Percentiles rank a stretch among this genome's conserved stretches.
Evolutionary conservation across 2,329 filamentous ascomycete species (phyloP).

Genomic region (Fusarium pseudoanthophilum): DNA sequence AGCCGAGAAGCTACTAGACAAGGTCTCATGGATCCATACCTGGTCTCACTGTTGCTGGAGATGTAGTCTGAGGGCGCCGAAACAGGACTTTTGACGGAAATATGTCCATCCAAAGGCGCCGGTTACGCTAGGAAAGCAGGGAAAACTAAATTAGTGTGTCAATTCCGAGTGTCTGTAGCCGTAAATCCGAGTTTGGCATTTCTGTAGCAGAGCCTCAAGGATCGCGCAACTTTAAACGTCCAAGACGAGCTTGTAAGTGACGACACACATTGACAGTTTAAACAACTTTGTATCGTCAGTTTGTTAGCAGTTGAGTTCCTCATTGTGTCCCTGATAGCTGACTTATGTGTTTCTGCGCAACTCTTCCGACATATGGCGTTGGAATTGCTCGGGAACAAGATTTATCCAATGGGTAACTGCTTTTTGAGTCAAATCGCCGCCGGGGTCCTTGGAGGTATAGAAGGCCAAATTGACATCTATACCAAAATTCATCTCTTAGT

Average conservation of each 20-base stretch:
- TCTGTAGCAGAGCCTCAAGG: background rate
- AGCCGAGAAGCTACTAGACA: conserved; percentile 28
- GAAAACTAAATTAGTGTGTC: conserved; percentile 7
- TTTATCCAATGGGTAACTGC: background rate
- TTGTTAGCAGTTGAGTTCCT: background rate
- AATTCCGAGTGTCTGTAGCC: background rate
- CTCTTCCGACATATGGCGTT: background rate
- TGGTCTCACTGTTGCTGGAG: conserved; percentile 10
- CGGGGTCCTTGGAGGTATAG: background rate
- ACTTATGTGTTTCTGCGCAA: background rate
- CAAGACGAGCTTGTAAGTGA: background rate
- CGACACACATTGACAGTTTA: background rate
- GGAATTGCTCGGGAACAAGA: background rate
- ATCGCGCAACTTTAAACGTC: background rate
- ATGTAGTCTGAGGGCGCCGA: conserved; percentile 7
- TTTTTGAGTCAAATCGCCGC: background rate
- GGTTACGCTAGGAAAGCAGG: background rate
- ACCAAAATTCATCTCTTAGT: too few species aligned
- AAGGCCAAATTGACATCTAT: too few species aligned
- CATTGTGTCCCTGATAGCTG: too few species aligned
- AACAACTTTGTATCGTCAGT: background rate
- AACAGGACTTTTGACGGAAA: conserved; percentile 16
- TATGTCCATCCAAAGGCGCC: background rate
- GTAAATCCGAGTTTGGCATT: background rate
- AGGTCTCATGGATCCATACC: conserved; percentile 25